Evolutionary conservation across 2,329 filamentous ascomycete species (phyloP), one percentile per base, ranked within the genome.

Genomic region (Colletotrichum graminicola): DNA sequence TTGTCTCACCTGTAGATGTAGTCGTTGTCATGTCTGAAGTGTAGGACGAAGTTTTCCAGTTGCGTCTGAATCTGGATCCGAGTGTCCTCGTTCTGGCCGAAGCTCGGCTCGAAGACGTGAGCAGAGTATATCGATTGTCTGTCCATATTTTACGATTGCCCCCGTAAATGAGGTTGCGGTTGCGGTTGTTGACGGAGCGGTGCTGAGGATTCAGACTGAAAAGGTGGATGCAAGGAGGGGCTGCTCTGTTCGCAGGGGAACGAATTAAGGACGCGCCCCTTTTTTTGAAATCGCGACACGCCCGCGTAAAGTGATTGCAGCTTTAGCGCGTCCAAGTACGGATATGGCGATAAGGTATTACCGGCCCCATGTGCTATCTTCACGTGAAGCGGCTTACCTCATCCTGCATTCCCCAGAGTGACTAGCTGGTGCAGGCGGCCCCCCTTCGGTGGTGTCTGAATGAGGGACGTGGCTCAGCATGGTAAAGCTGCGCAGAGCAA

Each of bases 21-120:
- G 78, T 92, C 89, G 82, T 97, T 97, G 82, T 98, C 95, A 52
- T 98, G 89, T 78, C 95, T 91, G 80, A 98, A 99, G 76, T 95
- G 93, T 69, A 98, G 90, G 75, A 99, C 92, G 81, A 99, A 99
- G 73, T 94, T 92, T 78, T 96, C 91, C 72, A 99, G 89, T 79
- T 94, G 91, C 71, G 89, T 88, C 80, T 96, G 94, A 61, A 95
- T 86, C 78, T 94, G 90, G 34, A 89, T 86, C 70, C 92, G 88
- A 68, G 89, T 91, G 78, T 95, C 92, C 75, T 91, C 89, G 71
- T 85, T 88, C 51, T 90, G 88, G 76, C 90, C 89, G 73, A 88
- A 88, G 75, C 88, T 90, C 68, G 91, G 87, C 75, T 90, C 90
- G 76, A 94, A 94, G 73, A 98, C 91, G 78, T 92, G 95, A 76